Conservation (phyloP, 805 yeast species). For the Tetrapisispora iriomotensis region DNA sequence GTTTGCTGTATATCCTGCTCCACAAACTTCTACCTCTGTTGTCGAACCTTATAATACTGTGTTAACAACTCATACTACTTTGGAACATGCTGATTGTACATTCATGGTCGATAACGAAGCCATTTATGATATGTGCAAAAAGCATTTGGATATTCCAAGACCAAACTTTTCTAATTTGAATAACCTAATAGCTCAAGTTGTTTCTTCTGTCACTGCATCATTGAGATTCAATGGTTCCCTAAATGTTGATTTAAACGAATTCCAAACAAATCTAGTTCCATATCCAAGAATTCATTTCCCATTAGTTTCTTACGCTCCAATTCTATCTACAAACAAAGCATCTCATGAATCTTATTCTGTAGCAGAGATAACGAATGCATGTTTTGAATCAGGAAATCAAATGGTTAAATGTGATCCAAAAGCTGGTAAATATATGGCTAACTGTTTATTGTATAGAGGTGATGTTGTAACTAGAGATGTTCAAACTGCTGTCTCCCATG, state of each 20-base stretch:
- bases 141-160: conserved; percentile 86
- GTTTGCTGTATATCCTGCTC: conserved; percentile 97
- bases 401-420: conserved; percentile 99
- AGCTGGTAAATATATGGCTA: conserved; percentile 96
- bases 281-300: conserved; percentile 99
- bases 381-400: conserved; percentile 98
- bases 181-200: conserved; percentile 93
- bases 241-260: conserved; percentile 95
- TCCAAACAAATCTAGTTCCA: conserved; percentile 97
- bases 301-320: conserved; percentile 97
- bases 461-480: conserved; percentile 98
- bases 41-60: conserved; percentile 98
- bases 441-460: conserved; percentile 95
- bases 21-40: conserved; percentile 92
- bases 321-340: conserved; percentile 82
- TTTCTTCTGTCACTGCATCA: conserved; percentile 97
- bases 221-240: conserved; percentile 95
- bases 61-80: conserved; percentile 91
- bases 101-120: conserved; percentile 99
- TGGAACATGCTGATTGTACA: conserved; percentile 98
- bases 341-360: conserved; percentile 93
- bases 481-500: conserved; percentile 87
- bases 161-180: conserved; percentile 82
- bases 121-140: conserved; percentile 95
- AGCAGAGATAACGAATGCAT: conserved; percentile 90